A percentile compares a stretch with the other conserved stretches of the same genome.
Evolutionary conservation across 441 rosid species (phyloP).

Genomic region (Populus hybrid): DNA sequence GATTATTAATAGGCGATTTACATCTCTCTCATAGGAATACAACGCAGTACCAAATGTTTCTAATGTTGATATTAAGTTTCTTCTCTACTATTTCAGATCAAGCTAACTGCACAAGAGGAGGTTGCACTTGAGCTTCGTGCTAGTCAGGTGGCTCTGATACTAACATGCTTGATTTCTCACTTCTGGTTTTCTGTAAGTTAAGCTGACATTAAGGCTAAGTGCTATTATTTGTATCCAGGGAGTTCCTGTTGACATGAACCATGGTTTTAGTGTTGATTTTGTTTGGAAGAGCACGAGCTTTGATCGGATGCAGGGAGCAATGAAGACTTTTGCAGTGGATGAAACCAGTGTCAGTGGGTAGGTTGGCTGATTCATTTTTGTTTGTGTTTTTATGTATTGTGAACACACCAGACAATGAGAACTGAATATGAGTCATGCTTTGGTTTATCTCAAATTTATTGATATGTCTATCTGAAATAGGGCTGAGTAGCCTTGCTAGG

Average conservation of each 20-base stretch:
- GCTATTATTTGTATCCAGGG: conserved; percentile 50
- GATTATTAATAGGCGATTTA: not conserved
- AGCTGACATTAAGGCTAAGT: conserved; percentile 4
- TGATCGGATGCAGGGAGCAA: conserved; percentile 99
- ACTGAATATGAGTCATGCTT: too few species aligned
- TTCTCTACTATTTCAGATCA: conserved; percentile 50
- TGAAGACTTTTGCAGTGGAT: conserved; percentile 99
- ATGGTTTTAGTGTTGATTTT: conserved; percentile 97
- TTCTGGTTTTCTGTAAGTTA: not conserved
- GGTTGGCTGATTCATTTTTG: conserved; percentile 24
- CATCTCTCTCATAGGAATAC: not conserved
- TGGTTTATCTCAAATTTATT: not conserved
- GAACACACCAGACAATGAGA: not conserved
- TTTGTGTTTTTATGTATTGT: not conserved
- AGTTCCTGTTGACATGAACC: conserved; percentile 88
- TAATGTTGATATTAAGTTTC: not conserved
- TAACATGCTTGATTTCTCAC: conserved; percentile 1
- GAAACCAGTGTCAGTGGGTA: conserved; percentile 99
- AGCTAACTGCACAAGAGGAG: conserved; percentile 97
- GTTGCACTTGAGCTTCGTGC: conserved; percentile 99
- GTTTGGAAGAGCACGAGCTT: conserved; percentile 99
- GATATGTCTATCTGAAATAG: not conserved
- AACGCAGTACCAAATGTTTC: not conserved
- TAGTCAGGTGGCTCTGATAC: conserved; percentile 66
- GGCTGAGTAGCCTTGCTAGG: not conserved